phyloP scores from a whole-genome alignment of 345 rosid genomes.

The Gossypioides kirkii region DNA sequence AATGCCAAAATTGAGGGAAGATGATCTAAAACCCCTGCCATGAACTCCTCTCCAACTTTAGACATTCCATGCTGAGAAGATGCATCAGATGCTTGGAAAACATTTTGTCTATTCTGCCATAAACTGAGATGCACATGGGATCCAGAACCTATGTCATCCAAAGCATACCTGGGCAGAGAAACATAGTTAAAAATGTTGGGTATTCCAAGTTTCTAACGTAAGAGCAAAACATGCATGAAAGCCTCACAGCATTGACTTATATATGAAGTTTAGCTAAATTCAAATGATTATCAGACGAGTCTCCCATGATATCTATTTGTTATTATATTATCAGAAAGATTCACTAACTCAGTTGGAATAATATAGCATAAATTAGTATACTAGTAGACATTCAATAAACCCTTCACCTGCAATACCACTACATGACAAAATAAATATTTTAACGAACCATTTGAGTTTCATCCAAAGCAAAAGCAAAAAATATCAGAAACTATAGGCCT shows the following conservation, averaged over 20 bases:
- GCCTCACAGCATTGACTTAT: neutral
- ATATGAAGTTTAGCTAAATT: neutral
- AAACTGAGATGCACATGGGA: conserved; percentile 91
- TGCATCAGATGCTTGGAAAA: conserved; percentile 61
- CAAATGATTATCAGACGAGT: neutral
- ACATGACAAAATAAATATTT: neutral
- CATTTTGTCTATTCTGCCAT: conserved; percentile 72
- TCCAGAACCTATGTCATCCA: conserved; percentile 90
- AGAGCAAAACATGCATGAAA: neutral
- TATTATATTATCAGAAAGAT: neutral
- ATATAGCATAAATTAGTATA: neutral
- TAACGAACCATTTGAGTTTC: neutral
- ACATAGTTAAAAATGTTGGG: conserved; percentile 7
- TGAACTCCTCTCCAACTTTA: conserved; percentile 57
- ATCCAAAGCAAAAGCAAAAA: neutral
- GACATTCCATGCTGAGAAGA: conserved; percentile 78
- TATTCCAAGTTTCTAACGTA: neutral
- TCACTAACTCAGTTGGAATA: neutral
- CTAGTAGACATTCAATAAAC: neutral
- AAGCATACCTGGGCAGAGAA: conserved; percentile 50
- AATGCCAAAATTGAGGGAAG: conserved; percentile 86
- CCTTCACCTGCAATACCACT: neutral
- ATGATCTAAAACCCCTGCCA: conserved; percentile 91
- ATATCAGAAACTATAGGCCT: too few relatives aligned
- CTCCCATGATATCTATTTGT: neutral